phyloP scores from a whole-genome alignment of 768 basidiomycete species.

The Russula griseocarnosa region DNA sequence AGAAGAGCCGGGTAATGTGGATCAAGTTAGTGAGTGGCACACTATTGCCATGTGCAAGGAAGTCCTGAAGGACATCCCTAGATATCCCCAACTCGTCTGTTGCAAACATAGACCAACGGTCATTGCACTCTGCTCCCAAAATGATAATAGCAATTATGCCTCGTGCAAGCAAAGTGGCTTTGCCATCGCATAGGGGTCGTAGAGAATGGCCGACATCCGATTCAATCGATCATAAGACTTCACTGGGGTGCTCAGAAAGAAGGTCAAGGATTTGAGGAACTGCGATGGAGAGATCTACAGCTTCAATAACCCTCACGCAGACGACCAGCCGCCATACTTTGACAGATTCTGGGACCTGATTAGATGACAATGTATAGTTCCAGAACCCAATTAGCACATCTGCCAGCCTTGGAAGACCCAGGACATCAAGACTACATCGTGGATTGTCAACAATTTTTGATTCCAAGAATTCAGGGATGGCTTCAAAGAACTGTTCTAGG shows the following conservation, averaged over 20 bases:
- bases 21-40: slow-evolving; percentile 2
- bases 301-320: slow-evolving; percentile 1
- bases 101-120: background rate
- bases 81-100: background rate
- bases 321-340: background rate
- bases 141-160: background rate
- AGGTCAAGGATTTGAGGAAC: background rate
- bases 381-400: background rate
- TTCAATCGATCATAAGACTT: background rate
- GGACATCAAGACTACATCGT: background rate
- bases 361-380: background rate
- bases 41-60: background rate
- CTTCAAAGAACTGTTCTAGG: slow-evolving; percentile 1
- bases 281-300: background rate
- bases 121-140: background rate
- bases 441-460: background rate
- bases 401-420: background rate
- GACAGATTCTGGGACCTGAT: background rate
- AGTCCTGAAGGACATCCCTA: background rate
- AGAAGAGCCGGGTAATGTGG: slow-evolving; percentile 1
- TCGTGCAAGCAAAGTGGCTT: background rate
- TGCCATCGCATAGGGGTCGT: too few relatives aligned
- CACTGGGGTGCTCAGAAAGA: background rate
- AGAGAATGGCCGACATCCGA: slow-evolving; percentile 2
- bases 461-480: slow-evolving; percentile 1